Evolutionary conservation across 2,329 filamentous ascomycete genomes (phyloP).

Genomic region (Pseudonectria buxi): DNA sequence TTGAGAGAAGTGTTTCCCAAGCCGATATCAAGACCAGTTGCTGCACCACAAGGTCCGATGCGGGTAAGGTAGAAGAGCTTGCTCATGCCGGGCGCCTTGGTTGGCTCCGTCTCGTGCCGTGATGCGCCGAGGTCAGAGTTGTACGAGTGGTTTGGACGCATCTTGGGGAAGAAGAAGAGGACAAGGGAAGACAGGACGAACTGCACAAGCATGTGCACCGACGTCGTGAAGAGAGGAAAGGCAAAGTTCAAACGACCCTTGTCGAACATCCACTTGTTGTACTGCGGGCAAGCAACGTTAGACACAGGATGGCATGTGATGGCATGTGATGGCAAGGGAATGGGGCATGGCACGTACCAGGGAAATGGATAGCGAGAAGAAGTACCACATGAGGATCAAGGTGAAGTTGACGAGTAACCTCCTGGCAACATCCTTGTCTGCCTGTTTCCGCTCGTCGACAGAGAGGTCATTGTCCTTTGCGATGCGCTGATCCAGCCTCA

Average conservation of each 20-base stretch:
- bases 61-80: conserved; percentile 87
- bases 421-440: conserved; percentile 65
- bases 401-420: conserved; percentile 65
- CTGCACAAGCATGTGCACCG: conserved; percentile 92
- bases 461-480: conserved; percentile 52
- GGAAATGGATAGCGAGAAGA: conserved; percentile 90
- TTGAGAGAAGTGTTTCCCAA: conserved; percentile 92
- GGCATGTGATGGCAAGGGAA: neutral
- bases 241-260: conserved; percentile 78
- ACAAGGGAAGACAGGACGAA: conserved; percentile 73
- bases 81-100: conserved; percentile 61
- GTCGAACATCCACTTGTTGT: conserved; percentile 99
- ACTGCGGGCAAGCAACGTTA: conserved; percentile 43
- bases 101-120: conserved; percentile 47
- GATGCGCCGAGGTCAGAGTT: conserved; percentile 44
- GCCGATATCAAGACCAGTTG: conserved; percentile 92
- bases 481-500: conserved; percentile 63
- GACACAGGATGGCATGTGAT: neutral
- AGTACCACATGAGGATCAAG: conserved; percentile 81
- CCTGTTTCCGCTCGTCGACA: conserved; percentile 67
- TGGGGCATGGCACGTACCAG: conserved; percentile 53
- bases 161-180: conserved; percentile 72
- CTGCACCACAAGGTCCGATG: conserved; percentile 83
- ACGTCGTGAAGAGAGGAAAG: conserved; percentile 92
- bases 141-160: conserved; percentile 58